Base-by-base conservation (phyloP, 495 filamentous ascomycete genomes). In the Trypethelium eluteriae region DNA sequence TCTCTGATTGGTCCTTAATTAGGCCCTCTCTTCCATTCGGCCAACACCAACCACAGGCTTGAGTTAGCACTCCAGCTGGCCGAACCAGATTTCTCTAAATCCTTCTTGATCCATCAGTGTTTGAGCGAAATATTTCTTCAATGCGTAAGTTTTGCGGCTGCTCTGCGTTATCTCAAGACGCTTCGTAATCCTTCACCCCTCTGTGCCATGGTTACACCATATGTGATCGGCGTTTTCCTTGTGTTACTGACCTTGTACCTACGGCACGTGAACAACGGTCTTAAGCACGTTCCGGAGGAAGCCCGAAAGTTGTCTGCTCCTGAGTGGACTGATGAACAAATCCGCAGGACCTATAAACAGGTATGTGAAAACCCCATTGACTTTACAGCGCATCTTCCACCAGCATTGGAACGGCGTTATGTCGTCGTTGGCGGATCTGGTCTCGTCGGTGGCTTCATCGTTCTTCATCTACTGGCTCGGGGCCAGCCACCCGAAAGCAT, bases 361-460 rank as follows among this genome's bases (percentile, higher is more conserved):
- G 32, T 59, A 3, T 34, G 53, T 18, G 25, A 36, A 32, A 59
- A 59, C 7, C 53, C 53, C 4, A 14, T 59, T 36, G 53, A 59
- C 32, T 59, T 59, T 18, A 36, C n/a, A 5, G 32, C 32, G 53
- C 53, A 59, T 36, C 53, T 59, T 59, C 53, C 53, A 18, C 53
- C 53, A 3, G 36, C 7, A 59, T 2, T 35, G 14, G 2, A 59
- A 6, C 53, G 53, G 32, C n/a, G 53, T 35, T 59, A 59, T 18
- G 53, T 59, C 0, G 53, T 59, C 2, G 53, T 59, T 59, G 53
- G 53, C 2, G 53, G 53, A 36, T 59, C 53, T 34, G 63, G 63
- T n/a, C 36, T 64, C 2, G 63, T 64, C 5, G 63, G 63, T 14
- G 63, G 63, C 7, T 67, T 41, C 56, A 64, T 64, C 10, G 41